These are phyloP conservation scores for Brassica juncea DNA, from an alignment of 345 rosid genomes.

Conservation along the genomic window DNA sequence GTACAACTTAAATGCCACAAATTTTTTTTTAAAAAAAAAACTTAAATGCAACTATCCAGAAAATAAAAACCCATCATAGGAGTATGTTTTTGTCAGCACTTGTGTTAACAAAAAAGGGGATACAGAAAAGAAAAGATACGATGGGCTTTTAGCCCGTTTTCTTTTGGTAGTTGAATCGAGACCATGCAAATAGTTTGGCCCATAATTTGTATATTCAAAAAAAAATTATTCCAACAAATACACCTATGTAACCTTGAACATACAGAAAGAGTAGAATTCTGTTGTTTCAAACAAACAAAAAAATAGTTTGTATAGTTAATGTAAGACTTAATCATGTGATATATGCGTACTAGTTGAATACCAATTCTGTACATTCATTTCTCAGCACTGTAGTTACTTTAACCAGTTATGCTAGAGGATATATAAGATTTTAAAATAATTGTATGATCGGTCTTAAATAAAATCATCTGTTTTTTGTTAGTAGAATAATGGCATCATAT, in stretches of 20 bases:
- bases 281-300: too few species aligned
- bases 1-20: too few species aligned
- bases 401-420: not conserved
- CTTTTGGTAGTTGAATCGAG: not conserved
- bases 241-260: not conserved
- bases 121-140: not conserved
- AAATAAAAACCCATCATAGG: not conserved
- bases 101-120: not conserved
- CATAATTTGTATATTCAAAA: not conserved
- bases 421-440: not conserved
- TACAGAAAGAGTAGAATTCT: too few species aligned
- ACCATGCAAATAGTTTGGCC: not conserved
- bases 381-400: not conserved
- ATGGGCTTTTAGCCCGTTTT: constrained; percentile 1
- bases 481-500: not conserved
- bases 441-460: not conserved
- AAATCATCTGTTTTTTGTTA: not conserved
- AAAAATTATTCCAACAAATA: not conserved
- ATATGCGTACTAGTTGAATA: not conserved
- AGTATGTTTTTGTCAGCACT: not conserved
- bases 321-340: not conserved
- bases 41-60: not conserved
- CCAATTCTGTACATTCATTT: not conserved
- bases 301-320: too few species aligned
- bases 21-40: too few species aligned